Evolutionary conservation across 1,139 yeast genomes (phyloP), one percentile per base, ranked within the genome.

Genomic region (Candida mesenterica): DNA sequence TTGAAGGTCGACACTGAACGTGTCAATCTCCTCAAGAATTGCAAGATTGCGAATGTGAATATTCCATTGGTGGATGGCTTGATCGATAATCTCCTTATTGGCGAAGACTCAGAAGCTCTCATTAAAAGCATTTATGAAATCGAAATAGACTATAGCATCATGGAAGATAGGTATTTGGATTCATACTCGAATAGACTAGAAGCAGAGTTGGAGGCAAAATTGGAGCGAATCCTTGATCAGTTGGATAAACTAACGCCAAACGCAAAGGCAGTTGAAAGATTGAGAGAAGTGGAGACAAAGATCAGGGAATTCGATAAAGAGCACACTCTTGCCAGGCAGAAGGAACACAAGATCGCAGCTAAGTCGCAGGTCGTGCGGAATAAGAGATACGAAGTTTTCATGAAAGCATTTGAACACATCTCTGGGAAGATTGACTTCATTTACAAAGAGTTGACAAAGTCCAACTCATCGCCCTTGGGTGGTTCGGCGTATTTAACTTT

Each of bases 401-500:
- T 75, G 61, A 68, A 69, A 34, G 95, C 96, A 0, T 90, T 82
- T 50, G 75, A 77, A 23, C 94, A 85, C 51, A 84, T 90, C 29
- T 75, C 90, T 2, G 72, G 69, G 1, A 71, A 75, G 41, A 85
- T 90, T 48, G 96, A 88, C 54, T 63, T 68, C 1, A 81, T 88
- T n/a, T 90, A 90, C 61, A 86, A 90, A 52, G 97, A 90, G 47
- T 68, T 90, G 40, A 92, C 97, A 0, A 79, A 75, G 46, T 72
- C 82, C 0, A 60, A 69, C 7, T 72, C 81, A 0, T 78, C 87
- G 12, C 84, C 90, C 2, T 67, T 82, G 23, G 97, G 97, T 31
- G 98, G 98, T 1, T 84, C 95, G 10, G 98, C 98, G 0, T 84
- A 87, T 42, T 68, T 92, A 43, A 83, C 92, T 1, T 62, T 89